These are phyloP conservation scores for Bimuria novae-zelandiae DNA, from an alignment of 2,329 filamentous ascomycete species.

Conservation along the genomic window DNA sequence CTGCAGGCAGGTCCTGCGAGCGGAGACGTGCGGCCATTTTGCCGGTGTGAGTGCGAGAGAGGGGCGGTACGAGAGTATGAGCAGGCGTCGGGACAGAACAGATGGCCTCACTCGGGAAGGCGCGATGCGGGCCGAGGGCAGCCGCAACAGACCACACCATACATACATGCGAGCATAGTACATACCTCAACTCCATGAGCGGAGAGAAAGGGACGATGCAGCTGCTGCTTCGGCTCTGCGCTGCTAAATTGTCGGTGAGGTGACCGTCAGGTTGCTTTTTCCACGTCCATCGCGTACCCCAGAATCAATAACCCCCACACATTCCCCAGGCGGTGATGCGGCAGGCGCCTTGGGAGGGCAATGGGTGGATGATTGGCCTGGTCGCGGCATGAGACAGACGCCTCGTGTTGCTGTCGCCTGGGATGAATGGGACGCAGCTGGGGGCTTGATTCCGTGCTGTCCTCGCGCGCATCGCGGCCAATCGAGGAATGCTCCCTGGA, in stretches of 20 bases:
- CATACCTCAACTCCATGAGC: neutral
- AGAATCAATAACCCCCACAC: slow-evolving; percentile 1
- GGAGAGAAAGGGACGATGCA: neutral
- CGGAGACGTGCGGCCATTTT: neutral
- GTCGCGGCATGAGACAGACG: neutral
- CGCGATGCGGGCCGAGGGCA: neutral
- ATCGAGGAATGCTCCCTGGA: too few relatives aligned
- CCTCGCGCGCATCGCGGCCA: too few relatives aligned
- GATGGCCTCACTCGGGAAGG: neutral
- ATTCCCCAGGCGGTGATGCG: slow-evolving; percentile 3
- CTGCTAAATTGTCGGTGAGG: neutral
- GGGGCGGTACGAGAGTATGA: too few relatives aligned
- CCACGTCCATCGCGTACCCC: neutral
- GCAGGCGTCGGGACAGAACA: neutral
- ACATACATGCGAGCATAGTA: too few relatives aligned
- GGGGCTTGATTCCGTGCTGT: neutral
- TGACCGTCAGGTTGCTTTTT: neutral
- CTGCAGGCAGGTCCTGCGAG: neutral
- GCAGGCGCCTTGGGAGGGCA: too few relatives aligned
- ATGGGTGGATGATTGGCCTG: neutral
- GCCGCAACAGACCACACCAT: neutral
- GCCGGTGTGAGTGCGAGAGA: slow-evolving; percentile 6
- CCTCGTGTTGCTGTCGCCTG: neutral
- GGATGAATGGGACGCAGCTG: neutral
- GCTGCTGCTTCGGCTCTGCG: neutral